Evolutionary conservation across 2,329 filamentous ascomycete species (phyloP).

Genomic region (Pseudomassariella vexata): DNA sequence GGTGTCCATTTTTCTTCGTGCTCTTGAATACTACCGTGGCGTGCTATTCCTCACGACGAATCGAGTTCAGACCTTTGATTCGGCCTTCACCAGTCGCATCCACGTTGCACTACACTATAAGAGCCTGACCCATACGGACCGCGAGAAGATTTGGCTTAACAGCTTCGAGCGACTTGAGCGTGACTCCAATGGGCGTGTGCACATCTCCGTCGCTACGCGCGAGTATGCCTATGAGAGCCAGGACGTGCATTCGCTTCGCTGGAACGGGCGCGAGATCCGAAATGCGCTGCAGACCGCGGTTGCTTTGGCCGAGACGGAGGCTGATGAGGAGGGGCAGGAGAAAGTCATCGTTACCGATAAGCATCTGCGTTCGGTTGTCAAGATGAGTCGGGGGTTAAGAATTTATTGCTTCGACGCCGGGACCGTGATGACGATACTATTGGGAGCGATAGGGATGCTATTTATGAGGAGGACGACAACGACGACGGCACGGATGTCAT

Average conservation of each 20-base stretch:
- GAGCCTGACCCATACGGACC: slow-evolving; percentile 32
- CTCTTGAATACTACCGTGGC: slow-evolving; percentile 45
- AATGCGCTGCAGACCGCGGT: slow-evolving; percentile 27
- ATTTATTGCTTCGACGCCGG: slow-evolving; percentile 17
- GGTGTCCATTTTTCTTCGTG: slow-evolving; percentile 43
- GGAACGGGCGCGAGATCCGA: slow-evolving; percentile 28
- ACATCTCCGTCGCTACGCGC: slow-evolving; percentile 29
- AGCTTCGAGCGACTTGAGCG: slow-evolving; percentile 39
- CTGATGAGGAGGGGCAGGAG: slow-evolving; percentile 20
- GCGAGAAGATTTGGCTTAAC: slow-evolving; percentile 20
- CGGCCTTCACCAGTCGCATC: slow-evolving; percentile 42
- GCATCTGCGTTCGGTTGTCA: slow-evolving; percentile 28
- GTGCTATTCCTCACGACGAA: slow-evolving; percentile 47
- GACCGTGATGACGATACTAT: slow-evolving; percentile 2
- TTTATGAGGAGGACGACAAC: slow-evolving; percentile 9
- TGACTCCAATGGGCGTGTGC: slow-evolving; percentile 31
- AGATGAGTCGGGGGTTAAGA: slow-evolving; percentile 33
- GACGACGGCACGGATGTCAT: neutral
- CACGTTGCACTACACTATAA: slow-evolving; percentile 43
- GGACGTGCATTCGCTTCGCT: slow-evolving; percentile 31
- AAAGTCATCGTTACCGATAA: slow-evolving; percentile 24
- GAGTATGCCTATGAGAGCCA: slow-evolving; percentile 30
- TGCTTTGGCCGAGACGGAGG: slow-evolving; percentile 21
- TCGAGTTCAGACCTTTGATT: slow-evolving; percentile 40
- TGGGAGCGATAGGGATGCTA: slow-evolving; percentile 7